Conservation (phyloP, 2,329 filamentous ascomycete species). For the Trichoderma sp. region DNA sequence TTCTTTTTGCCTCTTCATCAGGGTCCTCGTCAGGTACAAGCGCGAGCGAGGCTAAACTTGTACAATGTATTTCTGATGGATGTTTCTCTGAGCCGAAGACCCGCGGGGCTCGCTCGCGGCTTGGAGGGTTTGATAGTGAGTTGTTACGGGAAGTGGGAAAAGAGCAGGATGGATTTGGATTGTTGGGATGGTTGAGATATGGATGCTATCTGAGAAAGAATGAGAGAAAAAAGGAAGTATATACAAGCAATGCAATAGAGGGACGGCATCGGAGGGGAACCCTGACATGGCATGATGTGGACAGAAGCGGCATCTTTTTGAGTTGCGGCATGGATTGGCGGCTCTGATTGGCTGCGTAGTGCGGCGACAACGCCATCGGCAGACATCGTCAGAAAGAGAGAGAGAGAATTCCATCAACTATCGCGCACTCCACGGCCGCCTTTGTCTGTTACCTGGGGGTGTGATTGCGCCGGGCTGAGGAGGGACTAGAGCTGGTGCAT, state of each 20-base stretch:
- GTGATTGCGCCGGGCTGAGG: not conserved
- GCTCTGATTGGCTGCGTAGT: conserved; percentile 15
- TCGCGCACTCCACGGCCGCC: too few relatives aligned
- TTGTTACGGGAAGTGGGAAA: too few relatives aligned
- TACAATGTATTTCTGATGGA: not conserved
- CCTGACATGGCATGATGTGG: conserved; percentile 17
- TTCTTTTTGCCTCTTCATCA: not conserved
- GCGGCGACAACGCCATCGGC: not conserved
- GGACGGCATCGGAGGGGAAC: conserved; percentile 13
- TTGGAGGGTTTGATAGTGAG: too few relatives aligned
- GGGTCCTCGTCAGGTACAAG: conserved; percentile 9
- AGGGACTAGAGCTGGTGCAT: not conserved
- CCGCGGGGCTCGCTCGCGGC: too few relatives aligned
- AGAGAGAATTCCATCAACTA: too few relatives aligned
- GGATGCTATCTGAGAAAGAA: not conserved
- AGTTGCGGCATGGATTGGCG: conserved; percentile 12
- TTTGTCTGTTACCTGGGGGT: too few relatives aligned
- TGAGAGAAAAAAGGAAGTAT: too few relatives aligned
- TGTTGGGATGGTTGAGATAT: not conserved
- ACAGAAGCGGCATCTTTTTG: not conserved
- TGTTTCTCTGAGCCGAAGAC: too few relatives aligned
- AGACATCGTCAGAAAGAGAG: not conserved
- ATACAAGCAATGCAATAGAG: too few relatives aligned
- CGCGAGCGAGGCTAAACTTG: not conserved
- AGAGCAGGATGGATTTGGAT: conserved; percentile 8